Conservation (phyloP, 1,139 yeast species). For the Yamadazyma conglobata region DNA sequence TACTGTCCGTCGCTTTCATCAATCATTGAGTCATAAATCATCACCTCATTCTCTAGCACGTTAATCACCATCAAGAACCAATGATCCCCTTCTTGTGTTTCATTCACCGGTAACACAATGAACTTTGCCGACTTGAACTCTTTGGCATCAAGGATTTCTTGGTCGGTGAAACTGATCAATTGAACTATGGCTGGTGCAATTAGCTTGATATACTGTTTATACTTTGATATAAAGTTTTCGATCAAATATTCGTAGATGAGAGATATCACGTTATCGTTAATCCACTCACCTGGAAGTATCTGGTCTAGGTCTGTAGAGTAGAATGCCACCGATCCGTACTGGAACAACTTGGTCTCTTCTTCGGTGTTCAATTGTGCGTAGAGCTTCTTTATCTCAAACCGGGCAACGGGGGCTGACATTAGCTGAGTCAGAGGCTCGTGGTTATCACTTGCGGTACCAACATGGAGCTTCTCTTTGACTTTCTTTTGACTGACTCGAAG, state of each 20-base stretch:
- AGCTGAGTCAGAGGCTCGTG: too few species aligned
- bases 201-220: conserved; percentile 25
- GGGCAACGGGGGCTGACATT: neutral
- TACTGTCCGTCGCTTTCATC: conserved; percentile 18
- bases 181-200: conserved; percentile 41
- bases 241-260: conserved; percentile 56
- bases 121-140: conserved; percentile 33
- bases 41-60: conserved; percentile 27
- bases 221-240: conserved; percentile 15
- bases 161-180: conserved; percentile 36
- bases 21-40: conserved; percentile 41
- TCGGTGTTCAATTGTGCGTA: conserved; percentile 15
- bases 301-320: conserved; percentile 37
- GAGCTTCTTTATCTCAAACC: conserved; percentile 20
- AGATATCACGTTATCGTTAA: conserved; percentile 67
- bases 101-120: conserved; percentile 40
- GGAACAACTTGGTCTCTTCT: conserved; percentile 19
- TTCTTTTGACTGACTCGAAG: conserved; percentile 19
- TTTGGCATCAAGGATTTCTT: conserved; percentile 26
- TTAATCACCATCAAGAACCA: conserved; percentile 40
- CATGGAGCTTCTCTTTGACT: conserved; percentile 1
- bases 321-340: conserved; percentile 38
- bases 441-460: neutral
- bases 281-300: conserved; percentile 59
- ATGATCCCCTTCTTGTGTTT: conserved; percentile 44